Evolutionary conservation across 495 filamentous ascomycete genomes (phyloP).

Genomic region (Bryoglossum gracile): DNA sequence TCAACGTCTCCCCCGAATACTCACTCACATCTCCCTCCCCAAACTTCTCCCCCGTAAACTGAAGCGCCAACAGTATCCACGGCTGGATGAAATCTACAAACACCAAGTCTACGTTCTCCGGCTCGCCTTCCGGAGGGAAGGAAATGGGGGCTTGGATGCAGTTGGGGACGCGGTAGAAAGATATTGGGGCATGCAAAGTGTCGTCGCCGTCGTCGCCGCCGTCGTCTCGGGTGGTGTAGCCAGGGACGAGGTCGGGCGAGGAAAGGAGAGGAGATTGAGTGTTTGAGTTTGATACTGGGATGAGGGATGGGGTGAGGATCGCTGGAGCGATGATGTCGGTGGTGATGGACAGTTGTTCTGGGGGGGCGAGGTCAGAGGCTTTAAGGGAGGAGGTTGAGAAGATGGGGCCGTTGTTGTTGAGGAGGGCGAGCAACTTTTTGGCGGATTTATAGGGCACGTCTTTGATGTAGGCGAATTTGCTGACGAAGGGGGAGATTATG

Average conservation of each 20-base stretch:
- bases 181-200: conserved; percentile 67
- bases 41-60: conserved; percentile 58
- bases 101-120: conserved; percentile 73
- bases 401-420: conserved; percentile 49
- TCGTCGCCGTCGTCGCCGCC: conserved; percentile 85
- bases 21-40: conserved; percentile 47
- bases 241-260: conserved; percentile 48
- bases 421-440: conserved; percentile 55
- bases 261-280: conserved; percentile 10
- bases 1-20: conserved; percentile 67
- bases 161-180: conserved; percentile 74
- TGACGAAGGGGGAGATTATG: conserved; percentile 83
- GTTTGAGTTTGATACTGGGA: neutral
- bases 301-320: neutral
- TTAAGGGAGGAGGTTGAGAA: conserved; percentile 14
- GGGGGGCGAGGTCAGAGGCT: conserved; percentile 15
- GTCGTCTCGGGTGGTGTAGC: conserved; percentile 88
- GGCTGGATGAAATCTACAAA: conserved; percentile 87
- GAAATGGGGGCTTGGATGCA: conserved; percentile 61
- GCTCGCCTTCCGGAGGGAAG: conserved; percentile 43
- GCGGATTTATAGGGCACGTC: conserved; percentile 74
- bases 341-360: conserved; percentile 19
- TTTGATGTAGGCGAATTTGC: conserved; percentile 66
- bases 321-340: conserved; percentile 9
- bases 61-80: conserved; percentile 66